Percentiles rank a stretch among this genome's conserved stretches.
phyloP scores from a whole-genome alignment of 306 rosid genomes.

The Coriaria nepalensis region DNA sequence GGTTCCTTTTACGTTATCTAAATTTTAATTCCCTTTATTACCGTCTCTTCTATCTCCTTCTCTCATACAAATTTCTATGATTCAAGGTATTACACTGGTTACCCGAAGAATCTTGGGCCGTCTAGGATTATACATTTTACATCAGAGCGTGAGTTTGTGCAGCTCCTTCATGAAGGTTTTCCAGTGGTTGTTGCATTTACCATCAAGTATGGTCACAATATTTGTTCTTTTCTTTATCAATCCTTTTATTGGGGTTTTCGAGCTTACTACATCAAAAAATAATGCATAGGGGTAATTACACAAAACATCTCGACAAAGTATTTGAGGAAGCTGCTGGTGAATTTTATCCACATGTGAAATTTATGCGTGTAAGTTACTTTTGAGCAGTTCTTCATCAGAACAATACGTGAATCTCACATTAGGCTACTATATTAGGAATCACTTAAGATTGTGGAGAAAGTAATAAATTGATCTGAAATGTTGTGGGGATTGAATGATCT shows the following conservation, averaged over 20 bases:
- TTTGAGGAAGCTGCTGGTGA: slow-evolving; percentile 73
- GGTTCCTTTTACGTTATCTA: not conserved
- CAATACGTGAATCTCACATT: not conserved
- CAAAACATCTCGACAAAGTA: slow-evolving; percentile 65
- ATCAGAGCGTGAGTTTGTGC: slow-evolving; percentile 82
- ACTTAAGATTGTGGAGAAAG: too few relatives aligned
- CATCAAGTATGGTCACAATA: slow-evolving; percentile 35
- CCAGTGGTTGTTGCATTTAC: slow-evolving; percentile 86
- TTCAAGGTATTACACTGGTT: slow-evolving; percentile 68
- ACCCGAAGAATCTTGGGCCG: slow-evolving; percentile 82
- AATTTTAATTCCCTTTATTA: not conserved
- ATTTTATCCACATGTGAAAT: slow-evolving; percentile 74
- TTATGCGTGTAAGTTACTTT: slow-evolving; percentile 64
- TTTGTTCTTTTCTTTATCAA: not conserved
- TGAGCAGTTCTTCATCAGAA: not conserved
- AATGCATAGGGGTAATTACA: slow-evolving; percentile 62
- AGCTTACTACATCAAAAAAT: slow-evolving; percentile 8
- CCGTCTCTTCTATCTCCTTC: not conserved
- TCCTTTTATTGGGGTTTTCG: slow-evolving; percentile 10
- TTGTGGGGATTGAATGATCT: too few relatives aligned
- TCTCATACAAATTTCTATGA: slow-evolving; percentile 1
- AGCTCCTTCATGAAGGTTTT: slow-evolving; percentile 75
- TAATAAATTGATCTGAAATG: too few relatives aligned
- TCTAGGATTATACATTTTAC: slow-evolving; percentile 74
- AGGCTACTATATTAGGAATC: too few relatives aligned